phyloP scores from a whole-genome alignment of 331 rosid genomes.

The Erythrophleum ivorense region DNA sequence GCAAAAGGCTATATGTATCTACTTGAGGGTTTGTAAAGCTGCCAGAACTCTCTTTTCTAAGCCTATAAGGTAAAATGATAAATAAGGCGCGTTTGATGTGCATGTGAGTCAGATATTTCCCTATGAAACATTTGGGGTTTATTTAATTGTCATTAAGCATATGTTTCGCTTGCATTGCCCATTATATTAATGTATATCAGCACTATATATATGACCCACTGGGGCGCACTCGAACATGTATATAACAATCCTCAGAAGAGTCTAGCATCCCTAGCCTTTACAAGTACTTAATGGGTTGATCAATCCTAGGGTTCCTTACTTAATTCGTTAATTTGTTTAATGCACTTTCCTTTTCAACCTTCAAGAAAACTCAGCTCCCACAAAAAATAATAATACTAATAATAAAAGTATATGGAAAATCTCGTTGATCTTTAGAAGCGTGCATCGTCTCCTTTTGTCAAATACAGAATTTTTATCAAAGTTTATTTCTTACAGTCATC shows the following conservation, averaged over 20 bases:
- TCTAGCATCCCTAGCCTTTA: slow-evolving; percentile 44
- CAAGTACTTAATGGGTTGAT: slow-evolving; percentile 34
- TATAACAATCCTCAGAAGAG: not conserved
- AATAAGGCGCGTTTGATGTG: slow-evolving; percentile 32
- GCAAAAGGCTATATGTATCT: slow-evolving; percentile 25
- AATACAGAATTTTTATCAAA: not conserved
- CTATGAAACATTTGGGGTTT: not conserved
- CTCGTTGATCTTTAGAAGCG: not conserved
- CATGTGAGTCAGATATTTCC: slow-evolving; percentile 36
- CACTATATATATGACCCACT: not conserved
- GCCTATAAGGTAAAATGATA: slow-evolving; percentile 15
- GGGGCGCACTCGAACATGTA: slow-evolving; percentile 17
- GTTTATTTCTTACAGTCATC: not conserved
- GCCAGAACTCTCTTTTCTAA: slow-evolving; percentile 9
- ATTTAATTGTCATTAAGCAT: slow-evolving; percentile 33
- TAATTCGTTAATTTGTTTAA: not conserved
- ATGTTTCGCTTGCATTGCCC: slow-evolving; percentile 11
- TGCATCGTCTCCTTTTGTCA: not conserved
- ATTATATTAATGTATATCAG: not conserved
- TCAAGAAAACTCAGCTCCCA: not conserved
- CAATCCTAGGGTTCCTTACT: slow-evolving; percentile 25
- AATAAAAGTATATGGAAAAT: not conserved
- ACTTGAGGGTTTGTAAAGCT: slow-evolving; percentile 21
- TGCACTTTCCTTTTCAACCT: not conserved
- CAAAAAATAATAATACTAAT: not conserved